These are phyloP conservation scores for Xylaria longipes DNA, from an alignment of 495 filamentous ascomycete genomes.

Conservation along the genomic window DNA sequence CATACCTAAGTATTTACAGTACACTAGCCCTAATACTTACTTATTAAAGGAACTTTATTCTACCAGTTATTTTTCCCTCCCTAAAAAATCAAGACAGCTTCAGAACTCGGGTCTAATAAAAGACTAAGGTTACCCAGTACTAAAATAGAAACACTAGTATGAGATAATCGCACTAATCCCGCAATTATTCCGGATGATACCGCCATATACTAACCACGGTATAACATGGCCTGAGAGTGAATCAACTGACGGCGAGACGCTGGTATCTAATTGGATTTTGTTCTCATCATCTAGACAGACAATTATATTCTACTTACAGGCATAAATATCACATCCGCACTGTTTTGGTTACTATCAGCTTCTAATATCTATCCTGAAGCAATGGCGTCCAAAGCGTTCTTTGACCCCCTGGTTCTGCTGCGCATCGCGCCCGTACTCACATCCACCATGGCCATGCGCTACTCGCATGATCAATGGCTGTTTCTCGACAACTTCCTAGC, in stretches of 20 bases:
- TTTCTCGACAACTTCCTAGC: slow-evolving; percentile 37
- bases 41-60: no score
- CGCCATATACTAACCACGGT: not conserved
- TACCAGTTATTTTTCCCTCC: no score
- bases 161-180: not conserved
- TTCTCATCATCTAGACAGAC: not conserved
- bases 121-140: not conserved
- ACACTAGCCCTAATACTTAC: no score
- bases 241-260: not conserved
- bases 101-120: not conserved
- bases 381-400: slow-evolving; percentile 49
- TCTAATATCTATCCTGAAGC: not conserved
- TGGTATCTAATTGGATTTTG: not conserved
- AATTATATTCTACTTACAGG: not conserved
- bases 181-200: not conserved
- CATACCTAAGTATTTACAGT: no score
- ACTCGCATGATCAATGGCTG: slow-evolving; percentile 43
- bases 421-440: slow-evolving; percentile 46
- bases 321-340: not conserved
- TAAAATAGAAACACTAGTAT: not conserved
- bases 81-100: no score
- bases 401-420: slow-evolving; percentile 47
- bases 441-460: slow-evolving; percentile 48
- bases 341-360: not conserved
- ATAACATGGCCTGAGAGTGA: slow-evolving; percentile 2